Base-by-base conservation (phyloP, 129 eudicot species). In the Rutidosis leptorrhynchoides region DNA sequence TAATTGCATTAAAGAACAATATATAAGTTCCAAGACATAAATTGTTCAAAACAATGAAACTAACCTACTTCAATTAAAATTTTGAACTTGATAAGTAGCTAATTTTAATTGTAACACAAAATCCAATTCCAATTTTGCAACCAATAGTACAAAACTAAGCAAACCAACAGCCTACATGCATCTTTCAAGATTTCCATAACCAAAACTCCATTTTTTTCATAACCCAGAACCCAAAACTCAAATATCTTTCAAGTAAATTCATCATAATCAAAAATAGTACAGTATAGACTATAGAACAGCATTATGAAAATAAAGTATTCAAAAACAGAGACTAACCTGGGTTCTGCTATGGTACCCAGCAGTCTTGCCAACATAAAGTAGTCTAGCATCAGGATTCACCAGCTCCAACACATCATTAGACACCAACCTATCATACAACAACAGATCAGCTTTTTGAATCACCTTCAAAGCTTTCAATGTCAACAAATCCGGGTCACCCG, bases 321-420 rank as follows among this genome's bases (percentile, higher is more conserved):
- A 2, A 2, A 16, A 8, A 0, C 27, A 68, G 5, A 20, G 12
- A 71, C 84, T 11, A 78, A 89, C 96, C 96, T 93, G 98, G 3
- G 98, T 93, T 77, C 98, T 84, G 79, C 98, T 93, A 71, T 93
- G 98, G 68, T 93, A 93, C 5, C 98, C 98, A 82, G 98, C 98
- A 81, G 96, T 93, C 65, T 93, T 93, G 32, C 98, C 98, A 68
- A 93, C 98, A 82, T 93, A 93, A 16, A 93, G 89, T 42, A 93
- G 77, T 49, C 78, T 83, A 60, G 98, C 98, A 74, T 78, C 43
- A 4, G 87, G 80, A 16, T 82, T 82, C 65, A 93, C 98, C 92
- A 93, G 83, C 70, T 89, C 77, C 83, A 93, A 58, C 15, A 93
- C 92, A 53, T 93, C 96, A 84, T 88, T 82, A 20, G 95, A 85